A percentile compares a stretch with the other conserved stretches of the same genome.
Evolutionary conservation across 2,329 filamentous ascomycete genomes (phyloP).

Genomic region (Talaromyces verruculosus): DNA sequence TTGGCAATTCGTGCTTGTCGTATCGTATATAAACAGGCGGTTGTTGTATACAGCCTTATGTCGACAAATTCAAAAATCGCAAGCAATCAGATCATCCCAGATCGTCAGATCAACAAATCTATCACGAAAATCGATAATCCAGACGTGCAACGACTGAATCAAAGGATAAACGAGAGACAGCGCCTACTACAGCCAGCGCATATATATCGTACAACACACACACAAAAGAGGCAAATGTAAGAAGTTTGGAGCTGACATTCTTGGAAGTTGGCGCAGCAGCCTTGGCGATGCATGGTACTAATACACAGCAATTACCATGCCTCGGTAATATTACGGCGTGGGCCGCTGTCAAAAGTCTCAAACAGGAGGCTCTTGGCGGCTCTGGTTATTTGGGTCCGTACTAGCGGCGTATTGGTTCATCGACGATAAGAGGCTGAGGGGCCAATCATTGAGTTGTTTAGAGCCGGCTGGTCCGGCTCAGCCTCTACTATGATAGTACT

Average conservation of each 20-base stretch:
- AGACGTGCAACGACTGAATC: not conserved
- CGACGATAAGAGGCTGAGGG: not conserved
- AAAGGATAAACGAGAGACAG: not conserved
- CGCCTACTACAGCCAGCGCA: not conserved
- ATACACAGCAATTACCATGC: not conserved
- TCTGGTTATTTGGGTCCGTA: not conserved
- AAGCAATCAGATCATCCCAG: not conserved
- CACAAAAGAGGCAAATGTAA: not conserved
- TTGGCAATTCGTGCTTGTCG: not conserved
- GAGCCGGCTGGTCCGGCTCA: not conserved
- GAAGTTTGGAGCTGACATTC: not conserved
- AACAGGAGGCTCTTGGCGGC: not conserved
- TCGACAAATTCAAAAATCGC: not conserved
- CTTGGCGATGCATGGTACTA: slow-evolving; percentile 13
- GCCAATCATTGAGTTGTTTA: not conserved
- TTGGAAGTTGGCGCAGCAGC: slow-evolving; percentile 17
- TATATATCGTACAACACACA: not conserved
- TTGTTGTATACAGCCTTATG: not conserved
- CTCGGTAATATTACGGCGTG: slow-evolving; percentile 2
- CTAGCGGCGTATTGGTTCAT: not conserved
- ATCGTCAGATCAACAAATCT: not conserved
- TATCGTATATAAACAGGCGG: too few relatives aligned
- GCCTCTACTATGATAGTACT: not conserved
- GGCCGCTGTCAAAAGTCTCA: not conserved
- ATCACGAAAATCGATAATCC: not conserved